phyloP scores from a whole-genome alignment of 31 red algal species.

The Endocladia muricata region DNA sequence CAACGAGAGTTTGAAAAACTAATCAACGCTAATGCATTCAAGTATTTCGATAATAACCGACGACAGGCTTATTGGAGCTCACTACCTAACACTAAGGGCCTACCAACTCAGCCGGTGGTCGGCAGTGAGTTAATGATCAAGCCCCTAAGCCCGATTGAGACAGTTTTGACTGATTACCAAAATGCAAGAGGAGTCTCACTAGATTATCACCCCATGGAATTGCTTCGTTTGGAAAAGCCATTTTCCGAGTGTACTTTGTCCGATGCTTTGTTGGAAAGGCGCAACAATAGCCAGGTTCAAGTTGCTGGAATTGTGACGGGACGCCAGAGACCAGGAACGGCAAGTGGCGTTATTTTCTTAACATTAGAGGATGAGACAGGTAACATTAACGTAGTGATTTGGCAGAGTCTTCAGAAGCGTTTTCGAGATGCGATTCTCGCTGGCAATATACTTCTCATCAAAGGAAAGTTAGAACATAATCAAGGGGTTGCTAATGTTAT shows the following conservation, averaged over 20 bases:
- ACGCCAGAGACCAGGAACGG: not conserved
- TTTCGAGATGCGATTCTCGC: not conserved
- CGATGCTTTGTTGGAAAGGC: not conserved
- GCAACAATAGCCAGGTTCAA: not conserved
- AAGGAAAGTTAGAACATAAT: no score
- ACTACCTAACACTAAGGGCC: not conserved
- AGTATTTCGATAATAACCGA: not conserved
- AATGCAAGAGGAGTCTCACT: not conserved
- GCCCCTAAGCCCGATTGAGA: not conserved
- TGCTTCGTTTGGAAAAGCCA: not conserved
- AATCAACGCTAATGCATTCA: not conserved
- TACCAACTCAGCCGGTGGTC: not conserved
- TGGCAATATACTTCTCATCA: not conserved
- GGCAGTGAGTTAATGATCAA: no score
- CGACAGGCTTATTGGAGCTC: not conserved
- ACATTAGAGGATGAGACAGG: constrained; percentile 6
- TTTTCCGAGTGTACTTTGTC: not conserved
- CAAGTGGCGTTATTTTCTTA: not conserved
- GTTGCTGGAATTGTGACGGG: not conserved
- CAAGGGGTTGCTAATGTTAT: no score
- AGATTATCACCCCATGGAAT: not conserved
- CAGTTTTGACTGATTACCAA: not conserved
- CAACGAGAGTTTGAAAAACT: not conserved
- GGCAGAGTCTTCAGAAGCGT: no score
- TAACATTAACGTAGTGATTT: not conserved